phyloP scores from a whole-genome alignment of 2,329 filamentous ascomycete species.

The Huntiella decipiens region DNA sequence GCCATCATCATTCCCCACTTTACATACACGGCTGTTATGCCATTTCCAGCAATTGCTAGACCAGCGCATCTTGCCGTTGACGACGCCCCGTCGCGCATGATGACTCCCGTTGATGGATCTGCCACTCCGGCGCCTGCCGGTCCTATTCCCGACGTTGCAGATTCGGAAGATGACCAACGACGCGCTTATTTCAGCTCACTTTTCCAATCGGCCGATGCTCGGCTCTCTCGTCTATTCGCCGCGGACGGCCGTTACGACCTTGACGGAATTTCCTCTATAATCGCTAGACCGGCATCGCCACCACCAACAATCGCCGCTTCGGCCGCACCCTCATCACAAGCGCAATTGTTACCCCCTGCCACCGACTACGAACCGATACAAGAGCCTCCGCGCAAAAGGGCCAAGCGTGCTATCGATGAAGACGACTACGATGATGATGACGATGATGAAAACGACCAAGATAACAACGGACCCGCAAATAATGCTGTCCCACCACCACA shows the following conservation, averaged over 20 bases:
- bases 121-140: constrained; percentile 8
- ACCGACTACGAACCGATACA: constrained; percentile 39
- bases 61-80: constrained; percentile 20
- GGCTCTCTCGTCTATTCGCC: constrained; percentile 56
- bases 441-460: constrained; percentile 47
- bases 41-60: constrained; percentile 4
- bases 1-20: background rate
- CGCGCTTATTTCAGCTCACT: constrained; percentile 59
- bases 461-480: constrained; percentile 32
- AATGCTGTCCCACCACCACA: background rate
- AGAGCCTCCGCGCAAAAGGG: constrained; percentile 52
- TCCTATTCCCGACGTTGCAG: constrained; percentile 13
- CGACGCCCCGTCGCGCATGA: constrained; percentile 34
- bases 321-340: constrained; percentile 40
- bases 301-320: constrained; percentile 55
- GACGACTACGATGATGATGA: constrained; percentile 78
- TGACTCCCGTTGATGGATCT: constrained; percentile 31
- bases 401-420: constrained; percentile 61
- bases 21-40: constrained; percentile 1
- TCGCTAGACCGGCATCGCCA: constrained; percentile 29
- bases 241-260: constrained; percentile 34
- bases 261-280: constrained; percentile 33
- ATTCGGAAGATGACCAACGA: constrained; percentile 43
- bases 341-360: constrained; percentile 27
- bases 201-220: constrained; percentile 58